A percentile compares a stretch with the other conserved stretches of the same genome.
Evolutionary conservation across 306 rosid species (phyloP).

Genomic region (Abrus precatorius): DNA sequence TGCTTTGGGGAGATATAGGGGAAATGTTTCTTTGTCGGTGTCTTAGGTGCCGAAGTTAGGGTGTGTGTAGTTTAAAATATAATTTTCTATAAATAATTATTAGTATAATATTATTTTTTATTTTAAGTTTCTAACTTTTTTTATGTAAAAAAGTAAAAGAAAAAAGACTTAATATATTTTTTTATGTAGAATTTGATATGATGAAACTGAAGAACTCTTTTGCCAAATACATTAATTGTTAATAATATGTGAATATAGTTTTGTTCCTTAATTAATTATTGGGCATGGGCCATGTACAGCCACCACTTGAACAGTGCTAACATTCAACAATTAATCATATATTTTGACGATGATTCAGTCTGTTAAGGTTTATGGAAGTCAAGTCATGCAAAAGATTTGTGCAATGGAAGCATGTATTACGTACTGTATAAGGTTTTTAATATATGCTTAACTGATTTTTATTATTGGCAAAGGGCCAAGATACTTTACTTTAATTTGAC

Average conservation of each 20-base stretch:
- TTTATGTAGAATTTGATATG: too few relatives aligned
- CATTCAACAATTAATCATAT: not conserved
- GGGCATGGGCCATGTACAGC: slow-evolving; percentile 38
- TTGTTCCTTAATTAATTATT: slow-evolving; percentile 31
- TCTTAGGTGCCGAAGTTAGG: too few relatives aligned
- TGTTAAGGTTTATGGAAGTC: slow-evolving; percentile 52
- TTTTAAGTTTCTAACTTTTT: not conserved
- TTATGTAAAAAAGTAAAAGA: not conserved
- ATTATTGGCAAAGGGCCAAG: not conserved
- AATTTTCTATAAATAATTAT: not conserved
- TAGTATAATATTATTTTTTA: not conserved
- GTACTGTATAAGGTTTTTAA: not conserved
- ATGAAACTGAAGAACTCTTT: not conserved
- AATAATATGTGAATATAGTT: not conserved
- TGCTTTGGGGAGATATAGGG: not conserved
- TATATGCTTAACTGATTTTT: not conserved
- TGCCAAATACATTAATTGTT: not conserved
- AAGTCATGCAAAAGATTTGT: slow-evolving; percentile 54
- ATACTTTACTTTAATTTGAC: not conserved
- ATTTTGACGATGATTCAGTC: not conserved
- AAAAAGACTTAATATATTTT: too few relatives aligned
- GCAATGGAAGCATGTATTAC: slow-evolving; percentile 1
- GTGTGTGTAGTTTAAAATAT: not conserved
- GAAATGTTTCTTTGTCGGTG: too few relatives aligned
- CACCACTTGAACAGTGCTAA: slow-evolving; percentile 54